Conservation (phyloP, 2,329 filamentous ascomycete species). For the Ceratocystiopsis minuta region DNA sequence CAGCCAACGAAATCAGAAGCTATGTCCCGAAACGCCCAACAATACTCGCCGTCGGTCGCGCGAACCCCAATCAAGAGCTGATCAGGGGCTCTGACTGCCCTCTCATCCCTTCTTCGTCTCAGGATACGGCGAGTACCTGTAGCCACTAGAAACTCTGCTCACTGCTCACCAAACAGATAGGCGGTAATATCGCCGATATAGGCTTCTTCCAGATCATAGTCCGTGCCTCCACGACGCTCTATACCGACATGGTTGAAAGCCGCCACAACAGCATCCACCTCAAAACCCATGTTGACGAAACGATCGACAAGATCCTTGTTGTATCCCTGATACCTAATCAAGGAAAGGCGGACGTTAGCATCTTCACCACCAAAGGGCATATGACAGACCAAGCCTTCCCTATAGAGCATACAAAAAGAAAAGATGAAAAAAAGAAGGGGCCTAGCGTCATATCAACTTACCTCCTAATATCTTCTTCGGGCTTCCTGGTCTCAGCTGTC, state of each 20-base stretch:
- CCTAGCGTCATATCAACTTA: conserved; percentile 9
- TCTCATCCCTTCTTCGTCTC: too few relatives aligned
- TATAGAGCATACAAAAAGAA: too few relatives aligned
- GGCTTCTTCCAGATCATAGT: conserved; percentile 76
- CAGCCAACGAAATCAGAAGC: too few relatives aligned
- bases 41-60: too few relatives aligned
- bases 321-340: conserved; percentile 66
- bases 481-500: conserved; percentile 27
- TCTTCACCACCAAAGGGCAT: too few relatives aligned
- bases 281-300: conserved; percentile 84
- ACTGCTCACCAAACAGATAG: conserved; percentile 62
- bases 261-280: conserved; percentile 67
- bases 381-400: too few relatives aligned
- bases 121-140: too few relatives aligned
- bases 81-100: too few relatives aligned
- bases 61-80: too few relatives aligned
- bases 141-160: conserved; percentile 9
- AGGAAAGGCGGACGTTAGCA: too few relatives aligned
- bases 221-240: conserved; percentile 55
- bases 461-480: conserved; percentile 33
- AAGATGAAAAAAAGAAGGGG: background rate
- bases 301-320: conserved; percentile 66
- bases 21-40: too few relatives aligned
- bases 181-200: conserved; percentile 85
- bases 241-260: conserved; percentile 72